Conservation (phyloP, 352 stramenopile genomes). For the Elongisporangium undulatum region DNA sequence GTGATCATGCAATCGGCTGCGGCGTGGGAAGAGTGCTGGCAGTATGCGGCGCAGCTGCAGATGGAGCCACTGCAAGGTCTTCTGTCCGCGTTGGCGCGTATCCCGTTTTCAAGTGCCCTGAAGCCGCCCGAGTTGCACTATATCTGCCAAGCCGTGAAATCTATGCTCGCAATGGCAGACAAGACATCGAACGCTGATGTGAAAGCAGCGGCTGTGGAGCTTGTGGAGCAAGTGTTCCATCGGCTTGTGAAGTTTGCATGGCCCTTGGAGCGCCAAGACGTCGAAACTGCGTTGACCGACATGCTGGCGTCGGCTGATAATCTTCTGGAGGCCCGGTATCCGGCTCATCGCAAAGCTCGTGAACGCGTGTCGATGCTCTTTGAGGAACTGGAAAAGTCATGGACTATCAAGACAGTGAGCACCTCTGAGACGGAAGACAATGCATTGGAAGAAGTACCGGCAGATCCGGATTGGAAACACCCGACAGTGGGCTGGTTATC, state of each 20-base stretch:
- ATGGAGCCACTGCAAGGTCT: conserved; percentile 30
- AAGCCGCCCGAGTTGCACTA: conserved; percentile 22
- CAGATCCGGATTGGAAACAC: conserved; percentile 41
- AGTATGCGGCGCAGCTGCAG: conserved; percentile 25
- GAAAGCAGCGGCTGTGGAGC: conserved; percentile 32
- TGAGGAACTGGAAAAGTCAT: conserved; percentile 66
- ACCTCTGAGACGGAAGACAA: not conserved
- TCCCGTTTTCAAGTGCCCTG: conserved; percentile 37
- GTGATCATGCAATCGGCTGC: conserved; percentile 24
- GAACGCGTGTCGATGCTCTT: conserved; percentile 38
- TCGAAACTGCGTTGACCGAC: conserved; percentile 43
- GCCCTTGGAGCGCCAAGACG: conserved; percentile 45
- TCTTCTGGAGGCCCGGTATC: conserved; percentile 30
- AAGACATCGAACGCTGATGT: conserved; percentile 9
- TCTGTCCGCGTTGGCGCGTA: conserved; percentile 35
- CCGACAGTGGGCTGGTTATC: conserved; percentile 70
- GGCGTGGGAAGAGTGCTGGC: conserved; percentile 49
- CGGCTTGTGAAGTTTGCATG: conserved; percentile 74
- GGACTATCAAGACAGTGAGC: conserved; percentile 41
- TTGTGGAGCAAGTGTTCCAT: conserved; percentile 32
- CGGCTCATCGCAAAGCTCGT: conserved; percentile 47
- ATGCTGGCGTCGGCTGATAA: conserved; percentile 54
- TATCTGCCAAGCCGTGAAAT: conserved; percentile 20
- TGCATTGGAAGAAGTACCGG: not conserved
- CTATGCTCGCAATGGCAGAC: conserved; percentile 14